Percentiles rank a stretch among this genome's conserved stretches.
phyloP scores from a whole-genome alignment of 2,329 filamentous ascomycete genomes.

The Stagonosporopsis cucurbitacearum region DNA sequence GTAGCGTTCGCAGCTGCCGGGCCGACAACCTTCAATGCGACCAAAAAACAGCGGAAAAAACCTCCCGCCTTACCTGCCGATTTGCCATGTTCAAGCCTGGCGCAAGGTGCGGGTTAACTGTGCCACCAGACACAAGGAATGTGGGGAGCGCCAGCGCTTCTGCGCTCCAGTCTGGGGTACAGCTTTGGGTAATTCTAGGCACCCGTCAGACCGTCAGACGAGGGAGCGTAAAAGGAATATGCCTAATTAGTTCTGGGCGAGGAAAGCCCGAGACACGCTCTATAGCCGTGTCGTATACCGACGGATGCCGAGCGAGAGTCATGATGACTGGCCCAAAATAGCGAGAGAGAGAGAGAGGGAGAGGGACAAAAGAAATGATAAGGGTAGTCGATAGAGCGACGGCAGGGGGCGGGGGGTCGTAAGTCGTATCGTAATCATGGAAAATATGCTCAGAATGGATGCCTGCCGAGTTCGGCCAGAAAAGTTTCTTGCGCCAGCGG shows the following conservation, averaged over 20 bases:
- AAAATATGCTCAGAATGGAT: slow-evolving; percentile 8
- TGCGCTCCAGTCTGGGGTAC: slow-evolving; percentile 37
- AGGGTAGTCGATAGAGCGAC: slow-evolving; percentile 10
- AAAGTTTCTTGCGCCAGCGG: slow-evolving; percentile 10
- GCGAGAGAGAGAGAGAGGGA: slow-evolving; percentile 12
- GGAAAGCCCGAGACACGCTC: slow-evolving; percentile 3
- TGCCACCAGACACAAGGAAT: slow-evolving; percentile 23
- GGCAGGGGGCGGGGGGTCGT: slow-evolving; percentile 15
- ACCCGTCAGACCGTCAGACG: slow-evolving; percentile 8
- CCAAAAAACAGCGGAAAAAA: slow-evolving; percentile 13
- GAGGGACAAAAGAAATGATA: slow-evolving; percentile 13
- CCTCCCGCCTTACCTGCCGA: slow-evolving; percentile 27
- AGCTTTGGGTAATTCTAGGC: slow-evolving; percentile 15
- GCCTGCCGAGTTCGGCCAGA: slow-evolving; percentile 24
- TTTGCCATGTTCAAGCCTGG: slow-evolving; percentile 19
- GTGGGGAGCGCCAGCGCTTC: slow-evolving; percentile 26
- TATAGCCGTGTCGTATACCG: slow-evolving; percentile 5
- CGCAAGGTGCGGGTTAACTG: slow-evolving; percentile 19
- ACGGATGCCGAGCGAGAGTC: slow-evolving; percentile 7
- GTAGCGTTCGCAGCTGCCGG: slow-evolving; percentile 13
- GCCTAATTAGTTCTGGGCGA: slow-evolving; percentile 2
- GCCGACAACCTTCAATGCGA: slow-evolving; percentile 16
- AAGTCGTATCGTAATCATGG: slow-evolving; percentile 3
- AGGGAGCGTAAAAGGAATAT: neutral
- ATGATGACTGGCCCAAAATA: slow-evolving; percentile 1